phyloP scores from a whole-genome alignment of 2,329 filamentous ascomycete genomes.

The Phialophora verrucosa region DNA sequence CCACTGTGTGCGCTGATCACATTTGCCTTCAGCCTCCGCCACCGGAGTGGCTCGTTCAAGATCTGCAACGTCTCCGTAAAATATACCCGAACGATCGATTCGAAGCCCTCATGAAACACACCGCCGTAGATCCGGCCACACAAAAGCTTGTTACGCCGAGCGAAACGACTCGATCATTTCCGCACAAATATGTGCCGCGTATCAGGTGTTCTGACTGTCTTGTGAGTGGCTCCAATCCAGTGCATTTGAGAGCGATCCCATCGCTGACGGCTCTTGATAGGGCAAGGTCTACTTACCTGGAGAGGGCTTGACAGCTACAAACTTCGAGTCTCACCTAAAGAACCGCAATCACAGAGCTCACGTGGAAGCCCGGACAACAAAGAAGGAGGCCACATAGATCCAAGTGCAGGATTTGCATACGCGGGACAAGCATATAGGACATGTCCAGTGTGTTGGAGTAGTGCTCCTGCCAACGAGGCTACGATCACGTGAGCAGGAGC shows the following conservation, averaged over 20 bases:
- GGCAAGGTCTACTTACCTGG: constrained; percentile 78
- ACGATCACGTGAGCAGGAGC: constrained; percentile 3
- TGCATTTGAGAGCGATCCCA: not conserved
- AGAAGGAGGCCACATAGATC: constrained; percentile 30
- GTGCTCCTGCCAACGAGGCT: not conserved
- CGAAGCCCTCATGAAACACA: constrained; percentile 90
- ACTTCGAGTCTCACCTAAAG: constrained; percentile 91
- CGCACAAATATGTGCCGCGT: constrained; percentile 82
- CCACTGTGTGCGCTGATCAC: constrained; percentile 17
- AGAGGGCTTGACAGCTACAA: constrained; percentile 80
- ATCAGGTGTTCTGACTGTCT: constrained; percentile 93
- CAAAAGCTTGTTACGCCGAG: constrained; percentile 65
- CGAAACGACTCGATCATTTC: constrained; percentile 63
- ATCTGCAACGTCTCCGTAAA: constrained; percentile 72
- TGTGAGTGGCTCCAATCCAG: constrained; percentile 49
- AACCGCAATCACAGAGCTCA: constrained; percentile 79
- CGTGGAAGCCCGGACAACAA: constrained; percentile 62
- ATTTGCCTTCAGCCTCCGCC: constrained; percentile 69
- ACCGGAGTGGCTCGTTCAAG: constrained; percentile 80
- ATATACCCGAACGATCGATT: constrained; percentile 81
- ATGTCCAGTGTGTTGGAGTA: not conserved
- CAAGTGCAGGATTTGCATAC: not conserved
- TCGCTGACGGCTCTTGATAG: constrained; percentile 7
- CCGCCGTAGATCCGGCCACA: constrained; percentile 74
- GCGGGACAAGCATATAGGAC: not conserved